Percentiles rank a stretch among this genome's conserved stretches.
Conservation (phyloP, 345 rosid species). For the Citrus maxima region DNA sequence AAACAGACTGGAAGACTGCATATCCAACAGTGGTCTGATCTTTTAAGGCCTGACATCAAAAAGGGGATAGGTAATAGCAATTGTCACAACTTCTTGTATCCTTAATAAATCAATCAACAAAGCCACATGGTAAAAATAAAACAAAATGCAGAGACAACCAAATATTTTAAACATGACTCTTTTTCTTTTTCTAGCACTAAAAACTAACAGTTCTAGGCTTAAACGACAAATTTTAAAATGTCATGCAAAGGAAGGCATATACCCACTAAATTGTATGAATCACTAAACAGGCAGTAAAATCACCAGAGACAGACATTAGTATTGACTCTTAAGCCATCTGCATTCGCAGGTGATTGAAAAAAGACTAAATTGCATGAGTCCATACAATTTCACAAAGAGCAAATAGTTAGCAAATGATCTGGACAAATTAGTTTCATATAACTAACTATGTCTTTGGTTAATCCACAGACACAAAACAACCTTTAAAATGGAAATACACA, state of each 20-base stretch:
- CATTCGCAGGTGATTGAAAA: neutral
- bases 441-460: neutral
- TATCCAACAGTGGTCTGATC: conserved; percentile 38
- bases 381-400: neutral
- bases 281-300: neutral
- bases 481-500: neutral
- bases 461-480: neutral
- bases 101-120: conserved; percentile 2
- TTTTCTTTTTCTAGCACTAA: too few species aligned
- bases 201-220: neutral
- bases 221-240: neutral
- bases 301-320: neutral
- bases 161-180: neutral
- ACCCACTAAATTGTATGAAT: neutral
- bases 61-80: conserved; percentile 10
- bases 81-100: neutral
- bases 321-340: neutral
- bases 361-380: neutral
- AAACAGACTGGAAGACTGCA: conserved; percentile 71
- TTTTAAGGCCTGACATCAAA: conserved; percentile 52
- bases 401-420: neutral
- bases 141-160: neutral
- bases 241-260: neutral
- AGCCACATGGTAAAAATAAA: neutral
- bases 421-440: neutral